Percentiles rank a stretch among this genome's conserved stretches.
Conservation (phyloP, 805 yeast species). For the Sungouiozyma intestinalis region DNA sequence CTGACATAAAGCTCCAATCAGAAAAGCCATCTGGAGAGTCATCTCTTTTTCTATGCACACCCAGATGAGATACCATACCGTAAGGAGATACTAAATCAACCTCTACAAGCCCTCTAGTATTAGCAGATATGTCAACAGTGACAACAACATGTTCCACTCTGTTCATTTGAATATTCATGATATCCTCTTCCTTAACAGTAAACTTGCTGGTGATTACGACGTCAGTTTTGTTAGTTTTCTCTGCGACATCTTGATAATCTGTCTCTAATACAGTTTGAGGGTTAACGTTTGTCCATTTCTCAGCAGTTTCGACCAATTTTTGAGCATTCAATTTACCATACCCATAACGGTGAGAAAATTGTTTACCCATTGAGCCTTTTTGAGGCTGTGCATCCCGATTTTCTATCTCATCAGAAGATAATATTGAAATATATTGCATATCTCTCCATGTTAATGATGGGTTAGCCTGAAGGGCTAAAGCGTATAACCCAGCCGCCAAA, state of each 20-base stretch:
- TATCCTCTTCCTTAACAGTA: constrained; percentile 37
- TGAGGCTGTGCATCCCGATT: constrained; percentile 67
- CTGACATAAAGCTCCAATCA: constrained; percentile 90
- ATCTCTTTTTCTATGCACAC: constrained; percentile 56
- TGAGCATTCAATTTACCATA: constrained; percentile 87
- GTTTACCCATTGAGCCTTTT: constrained; percentile 50
- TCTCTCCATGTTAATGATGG: constrained; percentile 94
- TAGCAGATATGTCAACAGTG: constrained; percentile 57
- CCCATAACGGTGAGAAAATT: constrained; percentile 80
- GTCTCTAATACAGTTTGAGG: constrained; percentile 79
- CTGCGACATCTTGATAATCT: constrained; percentile 31
- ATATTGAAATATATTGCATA: constrained; percentile 71
- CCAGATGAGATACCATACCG: constrained; percentile 66
- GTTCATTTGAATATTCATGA: constrained; percentile 50
- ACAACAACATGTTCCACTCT: constrained; percentile 80
- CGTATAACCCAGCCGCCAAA: constrained; percentile 89
- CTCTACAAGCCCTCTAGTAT: constrained; percentile 58
- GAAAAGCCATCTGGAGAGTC: constrained; percentile 44
- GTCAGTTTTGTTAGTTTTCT: constrained; percentile 16
- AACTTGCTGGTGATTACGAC: constrained; percentile 30
- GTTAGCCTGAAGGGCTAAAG: constrained; percentile 71
- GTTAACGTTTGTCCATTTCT: constrained; percentile 71
- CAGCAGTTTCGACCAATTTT: constrained; percentile 59
- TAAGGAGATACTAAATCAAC: constrained; percentile 62
- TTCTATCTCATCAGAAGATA: constrained; percentile 59